Percentiles rank a stretch among this genome's conserved stretches.
Conservation (phyloP, 1,139 yeast species). For the Yamadazyma aaseri region DNA sequence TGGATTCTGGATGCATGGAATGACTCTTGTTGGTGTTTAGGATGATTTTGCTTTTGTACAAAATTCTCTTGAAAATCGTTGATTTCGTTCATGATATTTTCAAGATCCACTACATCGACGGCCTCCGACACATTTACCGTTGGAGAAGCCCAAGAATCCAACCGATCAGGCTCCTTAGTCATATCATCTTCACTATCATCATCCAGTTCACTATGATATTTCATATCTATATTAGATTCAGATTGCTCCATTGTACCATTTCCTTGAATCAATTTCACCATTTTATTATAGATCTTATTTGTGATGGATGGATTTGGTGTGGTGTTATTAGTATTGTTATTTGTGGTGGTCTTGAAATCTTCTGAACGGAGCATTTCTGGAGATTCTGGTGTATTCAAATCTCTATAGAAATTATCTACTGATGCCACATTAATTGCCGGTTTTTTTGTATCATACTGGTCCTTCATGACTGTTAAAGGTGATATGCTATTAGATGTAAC, state of each 20-base stretch:
- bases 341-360: neutral
- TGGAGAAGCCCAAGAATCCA: constrained; percentile 11
- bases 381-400: constrained; percentile 13
- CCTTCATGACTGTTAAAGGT: constrained; percentile 30
- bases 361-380: constrained; percentile 8
- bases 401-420: constrained; percentile 25
- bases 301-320: constrained; percentile 10
- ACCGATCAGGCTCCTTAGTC: constrained; percentile 4
- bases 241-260: constrained; percentile 1
- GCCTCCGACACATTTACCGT: constrained; percentile 6
- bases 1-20: constrained; percentile 26
- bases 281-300: constrained; percentile 14
- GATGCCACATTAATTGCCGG: constrained; percentile 18
- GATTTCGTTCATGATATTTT: constrained; percentile 30
- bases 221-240: constrained; percentile 7
- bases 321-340: constrained; percentile 3
- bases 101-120: constrained; percentile 11
- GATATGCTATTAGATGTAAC: constrained; percentile 19
- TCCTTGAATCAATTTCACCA: constrained; percentile 11
- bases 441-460: constrained; percentile 28
- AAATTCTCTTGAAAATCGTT: constrained; percentile 32
- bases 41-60: constrained; percentile 22
- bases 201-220: constrained; percentile 30
- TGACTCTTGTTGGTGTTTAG: constrained; percentile 5
- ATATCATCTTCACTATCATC: constrained; percentile 25